Base-by-base conservation (phyloP, 805 yeast species). In the Grigorovia jiainica region DNA sequence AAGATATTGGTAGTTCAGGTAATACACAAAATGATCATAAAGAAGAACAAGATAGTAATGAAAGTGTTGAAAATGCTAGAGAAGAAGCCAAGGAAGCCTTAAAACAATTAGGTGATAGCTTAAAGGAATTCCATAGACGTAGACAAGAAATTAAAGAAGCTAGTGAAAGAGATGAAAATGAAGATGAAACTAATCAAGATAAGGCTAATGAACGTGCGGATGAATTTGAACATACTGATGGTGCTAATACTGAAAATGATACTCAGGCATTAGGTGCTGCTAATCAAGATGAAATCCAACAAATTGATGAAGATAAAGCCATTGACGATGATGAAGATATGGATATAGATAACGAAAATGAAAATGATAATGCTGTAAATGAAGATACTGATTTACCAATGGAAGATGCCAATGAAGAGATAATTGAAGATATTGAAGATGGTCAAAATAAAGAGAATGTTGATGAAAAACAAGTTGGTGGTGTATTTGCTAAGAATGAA, bases 211-310 rank as follows among this genome's bases (percentile, higher is more conserved):
- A 78, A 46, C 72, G 78, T 39, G 89, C 94, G 0, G 95, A 87
- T 55, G 95, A 87, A 53, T 83, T 87, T 60, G 86, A 85, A 56
- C 92, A 85, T 53, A 68, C 82, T 39, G 86, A 83, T 32, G 89
- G 87, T 38, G 89, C 81, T 36, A 81, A 82, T 46, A 76, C 90
- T 3, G 78, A 81, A 23, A 70, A 67, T 43, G 89, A 85, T 39
- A 85, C 95, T 0, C 97, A 92, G 61, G 98, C 97, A 1, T 65
- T 92, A 40, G 97, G 97, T 18, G 79, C 89, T 35, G 95, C 96
- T 5, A 76, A 78, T 45, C 74, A 79, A 53, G 95, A 87, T 36
- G 87, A 83, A 54, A 66, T 75, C 13, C 92, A 86, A 57, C 60
- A 79, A 1, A 73, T 89, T 44, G 81, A 87, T 57, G 87, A 85